phyloP scores from a whole-genome alignment of 208 protist genomes.

The Blechomonas ayalai region DNA sequence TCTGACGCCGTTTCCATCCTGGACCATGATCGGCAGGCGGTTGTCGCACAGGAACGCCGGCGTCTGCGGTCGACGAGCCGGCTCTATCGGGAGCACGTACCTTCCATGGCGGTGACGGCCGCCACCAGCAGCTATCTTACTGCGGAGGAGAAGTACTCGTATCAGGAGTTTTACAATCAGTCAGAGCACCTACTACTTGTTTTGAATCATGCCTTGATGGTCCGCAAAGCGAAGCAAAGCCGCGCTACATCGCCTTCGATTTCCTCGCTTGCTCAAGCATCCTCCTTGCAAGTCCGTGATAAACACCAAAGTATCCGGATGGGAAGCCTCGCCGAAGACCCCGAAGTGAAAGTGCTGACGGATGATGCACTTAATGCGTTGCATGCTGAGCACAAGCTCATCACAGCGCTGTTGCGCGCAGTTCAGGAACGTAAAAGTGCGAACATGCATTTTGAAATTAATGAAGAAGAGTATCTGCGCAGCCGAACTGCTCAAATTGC shows the following conservation, averaged over 20 bases:
- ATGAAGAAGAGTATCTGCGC: conserved; percentile 28
- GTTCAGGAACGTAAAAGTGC: conserved; percentile 41
- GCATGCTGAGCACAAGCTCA: conserved; percentile 49
- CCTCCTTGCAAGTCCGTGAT: too few species aligned
- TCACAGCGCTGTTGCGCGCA: conserved; percentile 42
- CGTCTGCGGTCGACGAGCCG: conserved; percentile 62
- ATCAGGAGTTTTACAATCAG: conserved; percentile 83
- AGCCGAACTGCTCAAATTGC: conserved; percentile 48
- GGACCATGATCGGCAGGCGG: conserved; percentile 53
- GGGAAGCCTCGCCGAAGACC: neutral
- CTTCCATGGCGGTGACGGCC: conserved; percentile 34
- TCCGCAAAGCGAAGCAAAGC: conserved; percentile 19
- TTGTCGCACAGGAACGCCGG: conserved; percentile 61
- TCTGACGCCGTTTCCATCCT: conserved; percentile 47
- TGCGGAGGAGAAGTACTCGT: conserved; percentile 77
- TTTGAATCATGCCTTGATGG: conserved; percentile 45
- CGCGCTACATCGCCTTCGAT: neutral
- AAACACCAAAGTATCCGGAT: too few species aligned
- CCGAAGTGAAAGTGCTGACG: conserved; percentile 9
- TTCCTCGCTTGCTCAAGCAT: too few species aligned
- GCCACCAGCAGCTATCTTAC: conserved; percentile 68
- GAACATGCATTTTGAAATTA: conserved; percentile 28
- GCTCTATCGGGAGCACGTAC: conserved; percentile 52
- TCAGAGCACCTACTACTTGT: conserved; percentile 68
- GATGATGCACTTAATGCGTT: conserved; percentile 41